Evolutionary conservation across 2,329 filamentous ascomycete species (phyloP).

Genomic region (Gaeumannomyces sp.): DNA sequence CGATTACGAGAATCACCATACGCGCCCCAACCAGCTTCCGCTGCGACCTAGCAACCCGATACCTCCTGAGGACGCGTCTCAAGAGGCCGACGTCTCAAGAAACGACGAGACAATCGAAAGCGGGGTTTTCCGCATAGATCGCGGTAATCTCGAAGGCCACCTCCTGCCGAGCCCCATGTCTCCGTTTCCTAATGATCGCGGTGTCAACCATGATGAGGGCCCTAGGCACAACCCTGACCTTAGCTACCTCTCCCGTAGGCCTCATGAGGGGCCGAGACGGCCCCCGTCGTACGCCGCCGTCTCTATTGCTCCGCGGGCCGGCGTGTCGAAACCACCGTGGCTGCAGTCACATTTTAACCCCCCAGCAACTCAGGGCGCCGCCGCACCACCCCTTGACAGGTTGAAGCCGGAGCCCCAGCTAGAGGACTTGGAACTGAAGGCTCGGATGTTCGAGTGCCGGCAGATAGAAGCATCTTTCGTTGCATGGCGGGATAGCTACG

Average conservation of each 20-base stretch:
- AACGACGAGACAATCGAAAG: constrained; percentile 2
- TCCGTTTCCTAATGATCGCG: not conserved
- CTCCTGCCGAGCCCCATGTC: not conserved
- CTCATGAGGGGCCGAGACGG: not conserved
- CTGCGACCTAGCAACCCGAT: not conserved
- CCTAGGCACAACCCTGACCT: not conserved
- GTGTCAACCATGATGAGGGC: not conserved
- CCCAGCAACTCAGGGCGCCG: not conserved
- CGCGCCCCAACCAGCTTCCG: not conserved
- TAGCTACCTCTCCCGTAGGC: not conserved
- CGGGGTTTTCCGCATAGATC: not conserved
- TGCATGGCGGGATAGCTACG: not conserved
- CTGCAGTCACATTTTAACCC: not conserved
- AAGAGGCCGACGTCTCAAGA: constrained; percentile 10
- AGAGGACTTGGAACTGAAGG: not conserved
- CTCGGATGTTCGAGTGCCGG: not conserved
- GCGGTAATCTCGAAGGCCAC: not conserved
- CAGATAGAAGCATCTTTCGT: not conserved
- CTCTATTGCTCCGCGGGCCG: not conserved
- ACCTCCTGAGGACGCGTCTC: not conserved
- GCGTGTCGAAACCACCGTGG: not conserved
- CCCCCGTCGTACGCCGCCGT: not conserved
- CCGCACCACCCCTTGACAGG: not conserved
- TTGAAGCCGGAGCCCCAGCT: not conserved
- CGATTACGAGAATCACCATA: not conserved